Evolutionary conservation across 1,284 basidiomycete species (phyloP).

Genomic region (Golubevia pallescens): DNA sequence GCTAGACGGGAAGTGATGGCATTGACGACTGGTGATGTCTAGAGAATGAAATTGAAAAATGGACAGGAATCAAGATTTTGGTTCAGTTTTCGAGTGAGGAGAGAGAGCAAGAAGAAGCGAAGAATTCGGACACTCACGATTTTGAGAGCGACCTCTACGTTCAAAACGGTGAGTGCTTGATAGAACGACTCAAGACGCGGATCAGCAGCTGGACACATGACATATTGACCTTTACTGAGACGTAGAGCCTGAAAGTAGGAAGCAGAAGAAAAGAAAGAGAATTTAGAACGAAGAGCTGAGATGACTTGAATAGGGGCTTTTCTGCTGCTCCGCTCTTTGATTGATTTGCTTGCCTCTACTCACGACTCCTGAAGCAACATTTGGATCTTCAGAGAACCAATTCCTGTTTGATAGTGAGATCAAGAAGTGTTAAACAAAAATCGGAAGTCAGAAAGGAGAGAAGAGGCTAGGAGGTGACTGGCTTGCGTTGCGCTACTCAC

Average conservation of each 20-base stretch:
- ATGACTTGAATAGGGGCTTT: no score
- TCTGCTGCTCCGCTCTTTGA: no score
- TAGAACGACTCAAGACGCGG: conserved; percentile 16
- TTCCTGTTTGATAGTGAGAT: no score
- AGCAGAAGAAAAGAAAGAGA: no score
- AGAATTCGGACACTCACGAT: background rate
- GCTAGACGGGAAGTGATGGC: conserved; percentile 32
- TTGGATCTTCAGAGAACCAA: background rate
- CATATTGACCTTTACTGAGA: conserved; percentile 30
- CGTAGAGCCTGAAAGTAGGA: conserved; percentile 16
- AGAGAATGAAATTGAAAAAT: background rate
- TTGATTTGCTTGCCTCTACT: no score
- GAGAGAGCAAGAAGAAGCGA: background rate
- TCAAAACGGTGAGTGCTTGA: conserved; percentile 22
- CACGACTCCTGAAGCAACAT: conserved; percentile 20
- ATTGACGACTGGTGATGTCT: conserved; percentile 29
- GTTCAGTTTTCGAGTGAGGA: conserved; percentile 14
- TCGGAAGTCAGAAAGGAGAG: no score
- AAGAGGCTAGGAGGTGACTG: no score
- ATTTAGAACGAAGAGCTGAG: no score
- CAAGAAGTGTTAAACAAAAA: no score
- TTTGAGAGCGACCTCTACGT: conserved; percentile 19
- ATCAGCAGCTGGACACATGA: conserved; percentile 20
- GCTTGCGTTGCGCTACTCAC: background rate
- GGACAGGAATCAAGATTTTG: no score